Evolutionary conservation across 1,284 basidiomycete species (phyloP).

Genomic region (Moniliella sp.): DNA sequence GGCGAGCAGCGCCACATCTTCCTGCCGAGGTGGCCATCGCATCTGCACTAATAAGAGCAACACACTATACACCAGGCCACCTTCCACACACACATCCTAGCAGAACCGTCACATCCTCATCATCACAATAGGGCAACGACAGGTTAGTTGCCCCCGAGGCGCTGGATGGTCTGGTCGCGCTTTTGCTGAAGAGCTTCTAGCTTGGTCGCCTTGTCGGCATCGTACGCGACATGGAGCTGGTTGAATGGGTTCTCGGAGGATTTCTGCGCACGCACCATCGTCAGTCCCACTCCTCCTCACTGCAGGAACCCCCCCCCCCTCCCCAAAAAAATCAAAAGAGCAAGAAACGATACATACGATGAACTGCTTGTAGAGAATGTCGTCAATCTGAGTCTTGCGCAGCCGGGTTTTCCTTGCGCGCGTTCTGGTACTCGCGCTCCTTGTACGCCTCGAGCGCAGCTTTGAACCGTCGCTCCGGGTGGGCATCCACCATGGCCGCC

Average conservation of each 20-base stretch:
- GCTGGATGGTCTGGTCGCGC: too few relatives aligned
- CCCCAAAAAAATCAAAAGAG: neutral
- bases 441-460: constrained; percentile 78
- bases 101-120: too few relatives aligned
- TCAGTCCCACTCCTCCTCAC: too few relatives aligned
- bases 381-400: constrained; percentile 60
- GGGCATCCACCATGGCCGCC: constrained; percentile 65
- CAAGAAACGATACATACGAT: constrained; percentile 3
- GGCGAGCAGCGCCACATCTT: too few relatives aligned
- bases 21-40: too few relatives aligned
- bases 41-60: too few relatives aligned
- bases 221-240: constrained; percentile 44
- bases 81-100: too few relatives aligned
- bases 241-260: constrained; percentile 65
- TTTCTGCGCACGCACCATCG: constrained; percentile 41
- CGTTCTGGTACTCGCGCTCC: constrained; percentile 62
- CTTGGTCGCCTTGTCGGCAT: constrained; percentile 61
- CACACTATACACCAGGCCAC: too few relatives aligned
- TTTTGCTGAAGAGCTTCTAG: constrained; percentile 52
- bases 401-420: constrained; percentile 58
- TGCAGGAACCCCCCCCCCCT: too few relatives aligned
- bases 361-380: constrained; percentile 23
- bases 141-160: too few relatives aligned
- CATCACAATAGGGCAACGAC: too few relatives aligned
- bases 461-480: constrained; percentile 60